Percentiles rank a stretch among this genome's conserved stretches.
phyloP scores from a whole-genome alignment of 768 basidiomycete genomes.

The Steccherinum ochraceum region DNA sequence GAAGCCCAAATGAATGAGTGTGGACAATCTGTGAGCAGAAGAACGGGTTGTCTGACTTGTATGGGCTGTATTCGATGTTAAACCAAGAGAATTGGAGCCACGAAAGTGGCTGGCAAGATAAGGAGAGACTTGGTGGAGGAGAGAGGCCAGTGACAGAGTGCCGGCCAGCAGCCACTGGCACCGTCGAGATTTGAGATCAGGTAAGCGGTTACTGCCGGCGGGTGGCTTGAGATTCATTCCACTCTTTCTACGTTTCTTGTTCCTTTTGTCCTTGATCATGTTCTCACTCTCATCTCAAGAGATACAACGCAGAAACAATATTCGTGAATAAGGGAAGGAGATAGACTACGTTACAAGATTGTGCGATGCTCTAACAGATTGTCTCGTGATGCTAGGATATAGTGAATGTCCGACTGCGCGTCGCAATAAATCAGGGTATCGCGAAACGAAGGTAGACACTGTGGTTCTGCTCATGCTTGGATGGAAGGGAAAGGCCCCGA shows the following conservation, averaged over 20 bases:
- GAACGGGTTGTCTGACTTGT: background rate
- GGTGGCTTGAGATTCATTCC: no score
- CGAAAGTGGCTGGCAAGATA: background rate
- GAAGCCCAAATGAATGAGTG: no score
- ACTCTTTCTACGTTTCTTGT: background rate
- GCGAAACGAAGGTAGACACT: constrained; percentile 46
- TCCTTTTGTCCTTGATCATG: background rate
- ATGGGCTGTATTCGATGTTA: background rate
- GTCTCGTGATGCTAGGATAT: constrained; percentile 53
- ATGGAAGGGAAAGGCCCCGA: constrained; percentile 29
- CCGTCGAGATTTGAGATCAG: background rate
- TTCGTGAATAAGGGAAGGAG: constrained; percentile 15
- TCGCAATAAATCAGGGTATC: constrained; percentile 47
- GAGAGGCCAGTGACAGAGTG: background rate
- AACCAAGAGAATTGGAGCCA: background rate
- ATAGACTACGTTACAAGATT: constrained; percentile 30
- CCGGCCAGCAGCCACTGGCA: background rate
- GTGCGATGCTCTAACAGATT: constrained; percentile 69
- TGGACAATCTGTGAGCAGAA: background rate
- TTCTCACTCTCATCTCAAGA: background rate
- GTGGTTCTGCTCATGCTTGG: constrained; percentile 38
- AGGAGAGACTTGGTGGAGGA: background rate
- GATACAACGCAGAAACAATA: constrained; percentile 8
- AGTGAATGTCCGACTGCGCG: constrained; percentile 40
- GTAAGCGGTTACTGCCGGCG: background rate